Evolutionary conservation across 768 basidiomycete species (phyloP), one percentile per base, ranked within the genome.

Genomic region (Trametes sanguinea): DNA sequence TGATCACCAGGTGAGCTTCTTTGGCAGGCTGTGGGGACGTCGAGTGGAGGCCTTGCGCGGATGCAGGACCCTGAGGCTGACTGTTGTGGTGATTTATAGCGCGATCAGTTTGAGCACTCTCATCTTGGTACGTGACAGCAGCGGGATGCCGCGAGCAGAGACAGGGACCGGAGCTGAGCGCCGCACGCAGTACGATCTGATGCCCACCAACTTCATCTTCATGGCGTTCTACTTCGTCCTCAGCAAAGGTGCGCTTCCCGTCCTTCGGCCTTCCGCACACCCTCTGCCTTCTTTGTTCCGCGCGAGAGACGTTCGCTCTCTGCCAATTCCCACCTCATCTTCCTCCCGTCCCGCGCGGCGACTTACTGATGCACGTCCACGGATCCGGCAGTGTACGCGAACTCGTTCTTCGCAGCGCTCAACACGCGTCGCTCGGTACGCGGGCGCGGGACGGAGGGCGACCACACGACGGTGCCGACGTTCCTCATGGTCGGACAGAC

Each of bases 331-430:
- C 22, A 22, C 22, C 22, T 22, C 22, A 22, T 22, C 22, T 22
- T 22, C 22, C 22, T 22, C 22, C 22, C 22, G 22, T 22, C 22
- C 22, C 22, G 22, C 22, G 22, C 22, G 22, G 22, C 22, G 22
- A 22, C 22, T 22, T 22, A 22, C 22, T 22, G 22, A 22, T 22
- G 22, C 22, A 22, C 22, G 22, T 22, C 1, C 22, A 22, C 22
- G 1, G 22, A 1, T 22, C 22, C 22, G 50, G 62, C 57, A 86
- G 85, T 87, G 33, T 85, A 87, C 65, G 83, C 80, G 0, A 81
- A 84, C 52, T 87, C 86, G 17, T 79, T 86, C 72, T 75, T 88
- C 71, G 85, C 87, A 40, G 85, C 87, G 82, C 78, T 89, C 37
- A 89, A 88, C 72, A 87, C 86, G 2, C 80, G 87, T 13, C 76